A percentile compares a stretch with the other conserved stretches of the same genome.
Conservation (phyloP, 257 asterid species). For the Nicotiana undulata region DNA sequence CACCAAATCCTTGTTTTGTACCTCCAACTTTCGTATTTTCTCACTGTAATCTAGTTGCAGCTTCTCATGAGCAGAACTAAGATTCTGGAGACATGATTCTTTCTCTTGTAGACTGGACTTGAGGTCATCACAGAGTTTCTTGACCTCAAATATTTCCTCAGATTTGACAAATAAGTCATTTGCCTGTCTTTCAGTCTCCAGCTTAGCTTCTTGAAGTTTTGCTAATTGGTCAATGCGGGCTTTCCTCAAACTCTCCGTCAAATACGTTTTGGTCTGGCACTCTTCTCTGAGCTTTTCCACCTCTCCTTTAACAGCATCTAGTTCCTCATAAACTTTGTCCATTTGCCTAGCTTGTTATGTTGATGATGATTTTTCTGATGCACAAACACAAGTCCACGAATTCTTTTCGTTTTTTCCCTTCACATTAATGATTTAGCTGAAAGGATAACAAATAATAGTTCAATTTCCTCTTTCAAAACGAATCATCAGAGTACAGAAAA, state of each 20-base stretch:
- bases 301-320: slow-evolving; percentile 68
- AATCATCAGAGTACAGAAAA: background rate
- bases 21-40: slow-evolving; percentile 39
- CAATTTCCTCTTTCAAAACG: too few relatives aligned
- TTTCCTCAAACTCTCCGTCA: slow-evolving; percentile 51
- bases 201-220: slow-evolving; percentile 51
- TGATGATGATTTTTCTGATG: background rate
- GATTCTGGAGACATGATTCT: slow-evolving; percentile 47
- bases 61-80: slow-evolving; percentile 39
- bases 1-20: slow-evolving; percentile 21
- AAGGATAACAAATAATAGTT: background rate
- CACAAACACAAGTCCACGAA: background rate
- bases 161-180: slow-evolving; percentile 43
- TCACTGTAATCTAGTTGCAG: slow-evolving; percentile 34
- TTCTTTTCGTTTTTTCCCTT: background rate
- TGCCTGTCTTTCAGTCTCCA: slow-evolving; percentile 41
- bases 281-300: slow-evolving; percentile 50
- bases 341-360: slow-evolving; percentile 18
- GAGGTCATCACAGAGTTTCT: slow-evolving; percentile 34
- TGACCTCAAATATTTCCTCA: slow-evolving; percentile 35
- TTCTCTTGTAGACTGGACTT: slow-evolving; percentile 45
- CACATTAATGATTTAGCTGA: background rate
- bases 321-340: slow-evolving; percentile 58
- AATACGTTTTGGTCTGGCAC: slow-evolving; percentile 34
- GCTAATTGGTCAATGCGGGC: slow-evolving; percentile 50